Conservation (phyloP, 805 yeast species). For the Candida berthetii region DNA sequence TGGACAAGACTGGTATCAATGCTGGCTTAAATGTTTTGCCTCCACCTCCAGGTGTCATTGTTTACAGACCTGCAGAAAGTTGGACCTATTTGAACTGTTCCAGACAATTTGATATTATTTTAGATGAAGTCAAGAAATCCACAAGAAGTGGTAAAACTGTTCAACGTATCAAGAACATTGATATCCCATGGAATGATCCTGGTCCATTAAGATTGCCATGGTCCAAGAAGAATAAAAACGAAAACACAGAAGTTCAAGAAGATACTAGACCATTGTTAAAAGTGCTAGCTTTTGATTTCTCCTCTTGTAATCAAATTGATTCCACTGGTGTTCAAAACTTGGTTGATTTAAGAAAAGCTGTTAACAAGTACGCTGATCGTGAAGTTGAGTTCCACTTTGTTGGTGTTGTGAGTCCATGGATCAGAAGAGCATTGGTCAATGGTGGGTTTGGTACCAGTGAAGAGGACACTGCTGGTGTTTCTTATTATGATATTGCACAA, state of each 20-base stretch:
- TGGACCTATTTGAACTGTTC: slow-evolving; percentile 81
- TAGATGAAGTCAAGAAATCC: slow-evolving; percentile 54
- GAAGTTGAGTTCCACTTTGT: slow-evolving; percentile 88
- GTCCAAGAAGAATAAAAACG: slow-evolving; percentile 16
- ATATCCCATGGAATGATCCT: slow-evolving; percentile 89
- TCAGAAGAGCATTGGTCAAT: slow-evolving; percentile 65
- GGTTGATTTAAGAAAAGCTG: slow-evolving; percentile 67
- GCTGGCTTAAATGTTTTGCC: slow-evolving; percentile 51
- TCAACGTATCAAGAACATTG: slow-evolving; percentile 28
- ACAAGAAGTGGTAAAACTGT: slow-evolving; percentile 57
- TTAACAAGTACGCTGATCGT: slow-evolving; percentile 69
- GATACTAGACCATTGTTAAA: slow-evolving; percentile 64
- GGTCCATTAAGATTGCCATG: slow-evolving; percentile 42
- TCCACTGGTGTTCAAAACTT: slow-evolving; percentile 75
- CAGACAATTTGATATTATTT: slow-evolving; percentile 59
- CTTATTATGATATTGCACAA: slow-evolving; percentile 16
- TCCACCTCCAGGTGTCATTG: slow-evolving; percentile 90
- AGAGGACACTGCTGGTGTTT: slow-evolving; percentile 19
- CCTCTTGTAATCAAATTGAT: slow-evolving; percentile 70
- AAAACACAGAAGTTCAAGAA: slow-evolving; percentile 17
- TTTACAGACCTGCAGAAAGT: slow-evolving; percentile 76
- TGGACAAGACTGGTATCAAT: slow-evolving; percentile 43
- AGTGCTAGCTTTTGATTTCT: slow-evolving; percentile 75
- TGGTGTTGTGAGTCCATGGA: slow-evolving; percentile 84
- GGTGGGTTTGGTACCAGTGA: slow-evolving; percentile 70